phyloP scores from a whole-genome alignment of 2,329 filamentous ascomycete species.

The Fusarium marasasianum region DNA sequence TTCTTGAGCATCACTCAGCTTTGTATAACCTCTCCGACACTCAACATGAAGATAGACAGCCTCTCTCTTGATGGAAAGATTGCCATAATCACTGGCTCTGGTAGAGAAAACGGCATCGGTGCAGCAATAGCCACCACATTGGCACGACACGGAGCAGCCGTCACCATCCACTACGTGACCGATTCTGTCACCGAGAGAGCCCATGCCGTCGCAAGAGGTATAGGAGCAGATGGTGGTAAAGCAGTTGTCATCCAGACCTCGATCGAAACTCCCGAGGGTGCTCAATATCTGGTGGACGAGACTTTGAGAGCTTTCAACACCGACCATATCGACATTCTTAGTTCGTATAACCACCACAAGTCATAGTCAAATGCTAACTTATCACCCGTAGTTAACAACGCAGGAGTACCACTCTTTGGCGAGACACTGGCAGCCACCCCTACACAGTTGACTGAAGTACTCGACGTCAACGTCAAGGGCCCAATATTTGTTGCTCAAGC shows the following conservation, averaged over 20 bases:
- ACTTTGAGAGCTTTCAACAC: neutral
- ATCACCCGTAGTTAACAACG: neutral
- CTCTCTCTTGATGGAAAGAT: neutral
- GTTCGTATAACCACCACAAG: neutral
- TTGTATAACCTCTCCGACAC: rapidly evolving
- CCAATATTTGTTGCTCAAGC: rapidly evolving
- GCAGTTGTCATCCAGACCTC: neutral
- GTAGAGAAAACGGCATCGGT: neutral
- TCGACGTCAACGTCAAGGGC: neutral
- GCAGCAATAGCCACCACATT: neutral
- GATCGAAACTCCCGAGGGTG: neutral
- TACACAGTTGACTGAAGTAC: neutral
- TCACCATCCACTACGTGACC: neutral
- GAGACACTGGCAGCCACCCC: rapidly evolving
- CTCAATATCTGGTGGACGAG: neutral
- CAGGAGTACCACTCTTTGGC: neutral
- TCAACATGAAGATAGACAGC: rapidly evolving
- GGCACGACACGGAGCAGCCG: neutral
- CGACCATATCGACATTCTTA: neutral
- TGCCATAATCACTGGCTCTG: neutral
- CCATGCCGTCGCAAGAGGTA: neutral
- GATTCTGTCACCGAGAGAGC: neutral
- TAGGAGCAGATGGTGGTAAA: neutral
- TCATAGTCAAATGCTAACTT: rapidly evolving
- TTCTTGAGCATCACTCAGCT: neutral